A percentile compares a stretch with the other conserved stretches of the same genome.
Conservation (phyloP, 352 stramenopile genomes). For the Phytophthora sojae region DNA sequence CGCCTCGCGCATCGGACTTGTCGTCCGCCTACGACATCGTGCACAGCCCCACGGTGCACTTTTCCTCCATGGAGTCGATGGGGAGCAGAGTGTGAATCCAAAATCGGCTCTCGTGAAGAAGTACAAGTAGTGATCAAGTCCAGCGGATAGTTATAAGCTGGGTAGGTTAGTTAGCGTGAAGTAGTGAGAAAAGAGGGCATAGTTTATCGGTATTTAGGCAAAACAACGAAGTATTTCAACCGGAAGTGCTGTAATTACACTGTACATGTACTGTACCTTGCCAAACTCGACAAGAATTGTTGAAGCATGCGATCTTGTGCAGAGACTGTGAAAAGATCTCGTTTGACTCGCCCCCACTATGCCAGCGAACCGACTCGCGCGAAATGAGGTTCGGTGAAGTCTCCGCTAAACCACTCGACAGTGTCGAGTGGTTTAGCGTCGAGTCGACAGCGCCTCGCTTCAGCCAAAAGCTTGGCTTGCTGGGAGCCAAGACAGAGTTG, state of each 20-base stretch:
- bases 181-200: background rate
- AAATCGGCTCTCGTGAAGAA: conserved; percentile 2
- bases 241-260: background rate
- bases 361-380: background rate
- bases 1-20: conserved; percentile 6
- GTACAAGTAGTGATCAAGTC: background rate
- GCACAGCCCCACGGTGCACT: conserved; percentile 18
- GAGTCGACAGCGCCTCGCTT: background rate
- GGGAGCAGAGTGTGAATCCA: conserved; percentile 8
- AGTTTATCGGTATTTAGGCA: conserved; percentile 14
- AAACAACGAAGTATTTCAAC: conserved; percentile 7
- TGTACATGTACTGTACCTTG: no score
- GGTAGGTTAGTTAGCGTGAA: conserved; percentile 2
- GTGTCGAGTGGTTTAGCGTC: no score
- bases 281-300: conserved; percentile 3
- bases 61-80: conserved; percentile 14
- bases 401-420: conserved; percentile 10
- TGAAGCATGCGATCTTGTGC: conserved; percentile 10
- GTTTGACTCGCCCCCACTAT: conserved; percentile 10
- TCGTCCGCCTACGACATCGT: conserved; percentile 17
- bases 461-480: conserved; percentile 8
- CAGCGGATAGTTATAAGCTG: conserved; percentile 28
- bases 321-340: conserved; percentile 28
- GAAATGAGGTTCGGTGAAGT: conserved; percentile 23
- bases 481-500: conserved; percentile 11